Evolutionary conservation across 2,329 filamentous ascomycete species (phyloP).

Genomic region (Tolypocladium sp.): DNA sequence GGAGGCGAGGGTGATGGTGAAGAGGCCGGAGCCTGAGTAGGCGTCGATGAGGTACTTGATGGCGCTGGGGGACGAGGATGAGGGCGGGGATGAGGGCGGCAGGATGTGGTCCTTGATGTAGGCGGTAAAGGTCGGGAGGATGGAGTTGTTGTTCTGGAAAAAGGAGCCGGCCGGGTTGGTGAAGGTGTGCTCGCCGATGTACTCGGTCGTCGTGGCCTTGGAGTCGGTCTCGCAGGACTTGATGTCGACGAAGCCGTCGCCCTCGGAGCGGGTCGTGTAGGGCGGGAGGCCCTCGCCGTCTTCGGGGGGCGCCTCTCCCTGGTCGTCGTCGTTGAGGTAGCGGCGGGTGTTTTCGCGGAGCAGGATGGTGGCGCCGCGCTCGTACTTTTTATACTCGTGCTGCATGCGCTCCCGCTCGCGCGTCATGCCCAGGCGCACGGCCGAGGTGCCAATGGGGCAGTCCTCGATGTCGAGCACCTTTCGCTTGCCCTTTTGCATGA

Average conservation of each 20-base stretch:
- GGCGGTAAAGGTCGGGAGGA: constrained; percentile 75
- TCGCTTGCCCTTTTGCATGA: constrained; percentile 76
- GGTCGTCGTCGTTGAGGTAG: constrained; percentile 37
- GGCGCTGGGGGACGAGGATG: constrained; percentile 14
- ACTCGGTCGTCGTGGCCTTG: constrained; percentile 77
- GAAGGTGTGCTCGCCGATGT: constrained; percentile 77
- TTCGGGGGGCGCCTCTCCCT: constrained; percentile 8
- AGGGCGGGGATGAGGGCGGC: constrained; percentile 46
- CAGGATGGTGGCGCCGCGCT: constrained; percentile 77
- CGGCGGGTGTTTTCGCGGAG: constrained; percentile 78
- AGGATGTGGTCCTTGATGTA: constrained; percentile 79
- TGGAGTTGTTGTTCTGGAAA: constrained; percentile 99
- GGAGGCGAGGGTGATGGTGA: constrained; percentile 84
- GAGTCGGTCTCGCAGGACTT: constrained; percentile 86
- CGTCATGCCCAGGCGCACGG: constrained; percentile 70
- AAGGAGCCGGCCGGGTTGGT: constrained; percentile 88
- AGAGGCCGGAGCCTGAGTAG: constrained; percentile 94
- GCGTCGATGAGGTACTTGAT: constrained; percentile 92
- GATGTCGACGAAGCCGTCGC: constrained; percentile 54
- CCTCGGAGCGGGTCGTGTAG: constrained; percentile 38
- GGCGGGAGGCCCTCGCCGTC: constrained; percentile 14
- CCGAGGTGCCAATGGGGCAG: constrained; percentile 87
- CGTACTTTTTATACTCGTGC: constrained; percentile 61
- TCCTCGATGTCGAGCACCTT: constrained; percentile 90
- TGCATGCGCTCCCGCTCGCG: constrained; percentile 70